Evolutionary conservation across 768 basidiomycete species (phyloP), one percentile per base, ranked within the genome.

Genomic region (Dacryopinax primogenitus): DNA sequence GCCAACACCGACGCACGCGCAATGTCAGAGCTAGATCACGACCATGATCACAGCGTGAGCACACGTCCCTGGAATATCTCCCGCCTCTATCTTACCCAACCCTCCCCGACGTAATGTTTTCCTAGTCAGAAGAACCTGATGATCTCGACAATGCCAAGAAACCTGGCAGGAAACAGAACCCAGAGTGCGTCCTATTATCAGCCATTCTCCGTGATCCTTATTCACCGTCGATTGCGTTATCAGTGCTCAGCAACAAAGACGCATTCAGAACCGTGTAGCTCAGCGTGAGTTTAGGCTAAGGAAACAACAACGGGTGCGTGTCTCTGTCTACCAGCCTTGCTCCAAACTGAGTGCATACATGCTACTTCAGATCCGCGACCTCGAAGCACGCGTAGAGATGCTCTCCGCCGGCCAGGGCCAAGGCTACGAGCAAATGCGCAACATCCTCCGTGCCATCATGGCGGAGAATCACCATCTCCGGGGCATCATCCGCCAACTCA

Each of bases 331-430:
- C 36, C 18, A 18, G 36, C 18, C 9, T 37, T 37, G 36, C 36
- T 9, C 11, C 36, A 37, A 18, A 37, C 36, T 37, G 36, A 37
- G 36, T 18, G 18, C n/a, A n/a, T n/a, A n/a, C n/a, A n/a, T n/a
- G 63, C 21, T 64, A 51, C 32, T 39, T 62, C 70, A 96, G 90
- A 93, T 96, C 74, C 89, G 92, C 23, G 93, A 96, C 76, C 84
- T 96, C 36, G 93, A 96, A 77, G 92, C 92, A 21, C 84, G 90
- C 47, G 91, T 96, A n/a, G 92, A 94, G 75, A 86, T 96, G 7
- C 81, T 96, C 18, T 95, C 92, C 3, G 92, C 90, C 21, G 90
- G 89, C 41, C 86, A 92, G 71, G 93, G 93, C 79, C 90, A 95
- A 75, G 86, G 90, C 4, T 77, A 91, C 64, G 83, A 82, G 32